Conservation (phyloP, 1,284 basidiomycete species). For the Trametes versicolor region DNA sequence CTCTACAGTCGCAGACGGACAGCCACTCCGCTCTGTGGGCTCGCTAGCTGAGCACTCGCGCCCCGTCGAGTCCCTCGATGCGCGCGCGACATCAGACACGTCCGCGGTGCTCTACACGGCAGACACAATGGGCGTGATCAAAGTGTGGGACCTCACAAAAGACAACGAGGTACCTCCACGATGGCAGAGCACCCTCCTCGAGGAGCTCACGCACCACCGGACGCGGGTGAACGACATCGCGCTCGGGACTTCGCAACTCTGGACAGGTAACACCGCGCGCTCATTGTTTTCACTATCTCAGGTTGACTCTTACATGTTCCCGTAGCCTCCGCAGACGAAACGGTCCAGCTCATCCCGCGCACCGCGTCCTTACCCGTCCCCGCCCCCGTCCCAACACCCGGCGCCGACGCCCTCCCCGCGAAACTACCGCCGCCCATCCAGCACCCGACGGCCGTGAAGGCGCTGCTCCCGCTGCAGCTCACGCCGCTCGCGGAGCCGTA, state of each 20-base stretch:
- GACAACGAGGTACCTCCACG: slow-evolving; percentile 55
- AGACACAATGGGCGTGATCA: slow-evolving; percentile 89
- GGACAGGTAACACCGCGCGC: slow-evolving; percentile 75
- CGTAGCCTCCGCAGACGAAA: slow-evolving; percentile 88
- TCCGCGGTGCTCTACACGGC: slow-evolving; percentile 75
- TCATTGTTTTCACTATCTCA: neutral
- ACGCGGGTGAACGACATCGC: slow-evolving; percentile 83
- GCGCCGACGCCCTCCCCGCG: neutral
- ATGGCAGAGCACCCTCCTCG: slow-evolving; percentile 63
- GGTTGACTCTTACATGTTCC: neutral
- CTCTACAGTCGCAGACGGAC: slow-evolving; percentile 52
- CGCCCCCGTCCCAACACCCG: neutral
- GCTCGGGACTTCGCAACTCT: slow-evolving; percentile 74
- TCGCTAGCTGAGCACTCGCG: slow-evolving; percentile 79
- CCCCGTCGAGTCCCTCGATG: slow-evolving; percentile 73
- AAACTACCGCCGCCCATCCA: slow-evolving; percentile 62
- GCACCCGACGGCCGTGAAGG: slow-evolving; percentile 76
- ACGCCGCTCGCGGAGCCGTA: slow-evolving; percentile 73
- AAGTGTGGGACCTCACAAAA: slow-evolving; percentile 70
- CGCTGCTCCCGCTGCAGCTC: slow-evolving; percentile 73
- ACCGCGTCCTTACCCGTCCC: slow-evolving; percentile 37
- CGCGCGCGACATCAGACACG: slow-evolving; percentile 53
- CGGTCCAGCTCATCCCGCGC: slow-evolving; percentile 67
- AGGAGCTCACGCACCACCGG: slow-evolving; percentile 76
- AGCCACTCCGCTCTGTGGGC: slow-evolving; percentile 62